A percentile compares a stretch with the other conserved stretches of the same genome.
Conservation (phyloP, 345 rosid species). For the Mercurialis annua region DNA sequence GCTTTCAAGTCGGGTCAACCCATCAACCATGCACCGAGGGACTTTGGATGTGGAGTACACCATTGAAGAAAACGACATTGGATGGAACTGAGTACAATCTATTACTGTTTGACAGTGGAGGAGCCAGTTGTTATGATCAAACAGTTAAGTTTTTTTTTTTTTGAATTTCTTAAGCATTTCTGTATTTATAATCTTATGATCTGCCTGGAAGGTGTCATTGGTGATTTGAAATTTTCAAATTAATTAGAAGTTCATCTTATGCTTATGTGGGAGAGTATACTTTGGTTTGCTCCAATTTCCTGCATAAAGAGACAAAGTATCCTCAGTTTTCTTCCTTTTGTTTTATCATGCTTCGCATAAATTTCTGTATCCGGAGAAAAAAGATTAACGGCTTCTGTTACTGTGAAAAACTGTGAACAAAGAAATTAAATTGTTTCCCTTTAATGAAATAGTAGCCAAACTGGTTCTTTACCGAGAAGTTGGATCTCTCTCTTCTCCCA, state of each 20-base stretch:
- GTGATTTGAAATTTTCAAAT: neutral
- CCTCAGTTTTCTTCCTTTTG: neutral
- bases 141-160: conserved; percentile 50
- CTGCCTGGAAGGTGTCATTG: neutral
- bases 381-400: neutral
- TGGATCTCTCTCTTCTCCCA: too few relatives aligned
- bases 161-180: too few relatives aligned
- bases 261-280: neutral
- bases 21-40: conserved; percentile 96
- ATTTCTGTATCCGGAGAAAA: neutral
- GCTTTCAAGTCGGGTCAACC: conserved; percentile 94
- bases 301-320: neutral
- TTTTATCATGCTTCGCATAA: neutral
- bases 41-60: conserved; percentile 97
- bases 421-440: neutral
- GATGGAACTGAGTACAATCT: conserved; percentile 92
- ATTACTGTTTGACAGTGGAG: conserved; percentile 84
- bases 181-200: neutral
- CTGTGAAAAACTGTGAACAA: neutral
- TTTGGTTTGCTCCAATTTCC: neutral
- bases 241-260: neutral
- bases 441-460: neutral
- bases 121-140: conserved; percentile 90
- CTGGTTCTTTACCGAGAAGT: too few relatives aligned
- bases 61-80: conserved; percentile 76